Evolutionary conservation across 1,284 basidiomycete genomes (phyloP), one percentile per base, ranked within the genome.

Genomic region (Austropuccinia psidii): DNA sequence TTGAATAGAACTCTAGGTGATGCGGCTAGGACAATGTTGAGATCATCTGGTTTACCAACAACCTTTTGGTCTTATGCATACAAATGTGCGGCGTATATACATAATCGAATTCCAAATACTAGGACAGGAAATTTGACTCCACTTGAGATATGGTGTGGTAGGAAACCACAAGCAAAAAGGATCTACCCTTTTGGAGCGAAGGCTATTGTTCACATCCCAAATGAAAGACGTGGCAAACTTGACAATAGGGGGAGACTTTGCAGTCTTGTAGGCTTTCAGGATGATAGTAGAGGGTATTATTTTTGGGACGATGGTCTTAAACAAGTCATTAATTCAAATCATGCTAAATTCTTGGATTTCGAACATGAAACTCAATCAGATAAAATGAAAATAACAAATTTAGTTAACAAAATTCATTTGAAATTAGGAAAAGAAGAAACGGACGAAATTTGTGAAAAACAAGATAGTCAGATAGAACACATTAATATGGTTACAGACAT

Each of bases 1-100:
- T 49, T 67, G 15, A 67, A 67, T 37, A 13, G 64, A 3, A 52
- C 50, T 7, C 31, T 67, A 6, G 64, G 47, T 54, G 49, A 67
- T 41, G 39, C 52, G 2, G 64, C 47, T 7, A 4, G 64, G 2
- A 52, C 64, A 1, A 67, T 49, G 6, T 35, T 67, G 15, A n/a
- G 13, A 8, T 27, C 29, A n/a, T 37, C 47, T 3, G 29, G 31
- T 6, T 49, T 67, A 1, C 39, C 19, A 2, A 15, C 21, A 4
- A 37, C 21, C 8, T 4, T 67, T 5, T 67, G 64, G 64, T 41
- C 47, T 4, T 67, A 52, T 24, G 49, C 64, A 1, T 54, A 67
- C 52, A 1, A 9, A 11, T 52, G 45, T n/a, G 64, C 64, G 1
- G 33, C 43, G 17, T 54, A 52, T 33, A 24, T 67, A 1, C 13